A percentile compares a stretch with the other conserved stretches of the same genome.
phyloP scores from a whole-genome alignment of 1,284 basidiomycete genomes.

The Rhizoctonia solani region DNA sequence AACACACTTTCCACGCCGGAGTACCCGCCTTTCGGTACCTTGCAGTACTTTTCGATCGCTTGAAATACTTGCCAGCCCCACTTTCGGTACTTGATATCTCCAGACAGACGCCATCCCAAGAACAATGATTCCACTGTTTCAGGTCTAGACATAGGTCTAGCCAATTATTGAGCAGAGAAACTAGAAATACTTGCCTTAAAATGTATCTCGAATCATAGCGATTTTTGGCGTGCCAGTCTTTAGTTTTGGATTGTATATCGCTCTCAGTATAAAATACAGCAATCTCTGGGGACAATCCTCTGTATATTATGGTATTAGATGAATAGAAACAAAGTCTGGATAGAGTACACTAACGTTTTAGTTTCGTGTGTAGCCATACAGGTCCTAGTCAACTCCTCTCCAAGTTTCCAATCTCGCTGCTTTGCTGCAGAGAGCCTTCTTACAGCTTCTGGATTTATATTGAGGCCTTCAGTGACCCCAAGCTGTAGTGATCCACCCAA shows the following conservation, averaged over 20 bases:
- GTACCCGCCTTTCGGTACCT: conserved; percentile 76
- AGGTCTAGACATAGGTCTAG: conserved; percentile 57
- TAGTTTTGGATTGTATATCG: conserved; percentile 50
- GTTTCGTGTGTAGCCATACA: conserved; percentile 90
- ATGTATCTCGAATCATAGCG: conserved; percentile 87
- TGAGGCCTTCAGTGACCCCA: conserved; percentile 74
- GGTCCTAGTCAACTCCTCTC: conserved; percentile 80
- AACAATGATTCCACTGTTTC: conserved; percentile 96
- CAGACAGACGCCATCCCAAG: conserved; percentile 79
- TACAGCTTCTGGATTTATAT: conserved; percentile 16
- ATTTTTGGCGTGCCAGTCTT: conserved; percentile 87
- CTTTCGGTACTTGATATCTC: conserved; percentile 78
- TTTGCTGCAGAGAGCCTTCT: conserved; percentile 59
- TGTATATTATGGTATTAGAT: conserved; percentile 42
- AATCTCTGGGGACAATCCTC: conserved; percentile 83
- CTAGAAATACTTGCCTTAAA: conserved; percentile 57
- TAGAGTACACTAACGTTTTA: conserved; percentile 62
- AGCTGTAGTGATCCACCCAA: conserved; percentile 89
- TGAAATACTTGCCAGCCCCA: conserved; percentile 91
- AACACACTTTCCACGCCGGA: conserved; percentile 86
- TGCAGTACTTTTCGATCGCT: conserved; percentile 84
- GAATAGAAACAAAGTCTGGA: conserved; percentile 5
- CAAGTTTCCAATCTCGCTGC: conserved; percentile 79
- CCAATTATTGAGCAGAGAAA: neutral
- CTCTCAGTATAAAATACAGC: conserved; percentile 69